phyloP scores from a whole-genome alignment of 768 basidiomycete genomes.

The Infundibulicybe gibba region DNA sequence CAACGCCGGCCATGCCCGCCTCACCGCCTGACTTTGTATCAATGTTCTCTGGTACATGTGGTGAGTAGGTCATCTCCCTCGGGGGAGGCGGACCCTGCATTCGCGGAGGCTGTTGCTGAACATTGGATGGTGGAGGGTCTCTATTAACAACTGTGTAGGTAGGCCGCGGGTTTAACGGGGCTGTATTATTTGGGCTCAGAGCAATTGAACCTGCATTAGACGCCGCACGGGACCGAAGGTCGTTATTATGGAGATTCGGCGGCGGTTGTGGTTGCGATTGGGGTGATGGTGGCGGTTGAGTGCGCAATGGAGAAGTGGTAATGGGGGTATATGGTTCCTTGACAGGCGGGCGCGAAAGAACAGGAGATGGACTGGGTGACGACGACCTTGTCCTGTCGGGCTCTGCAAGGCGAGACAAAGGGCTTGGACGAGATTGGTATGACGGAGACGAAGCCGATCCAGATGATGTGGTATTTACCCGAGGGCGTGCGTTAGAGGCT shows the following conservation, averaged over 20 bases:
- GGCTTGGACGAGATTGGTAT: constrained; percentile 31
- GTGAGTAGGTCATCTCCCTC: no score
- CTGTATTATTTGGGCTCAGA: not conserved
- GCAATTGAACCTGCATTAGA: constrained; percentile 1
- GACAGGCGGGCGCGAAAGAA: constrained; percentile 8
- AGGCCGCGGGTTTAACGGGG: constrained; percentile 6
- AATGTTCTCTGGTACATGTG: constrained; percentile 30
- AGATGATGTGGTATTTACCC: constrained; percentile 25
- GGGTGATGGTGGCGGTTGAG: constrained; percentile 8
- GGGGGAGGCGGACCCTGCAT: constrained; percentile 9
- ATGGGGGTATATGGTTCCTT: constrained; percentile 15
- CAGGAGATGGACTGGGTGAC: constrained; percentile 12
- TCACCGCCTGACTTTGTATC: constrained; percentile 74
- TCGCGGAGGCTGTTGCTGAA: constrained; percentile 5
- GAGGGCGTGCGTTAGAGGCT: constrained; percentile 22
- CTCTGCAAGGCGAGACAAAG: constrained; percentile 22
- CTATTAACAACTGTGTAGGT: constrained; percentile 1
- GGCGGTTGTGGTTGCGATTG: not conserved
- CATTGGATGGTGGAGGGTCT: not conserved
- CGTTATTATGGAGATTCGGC: constrained; percentile 2
- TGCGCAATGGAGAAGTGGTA: constrained; percentile 7
- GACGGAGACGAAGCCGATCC: constrained; percentile 13
- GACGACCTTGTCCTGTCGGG: constrained; percentile 9
- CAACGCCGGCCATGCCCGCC: constrained; percentile 91
- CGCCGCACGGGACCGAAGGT: constrained; percentile 1